Evolutionary conservation across 257 asterid genomes (phyloP).

Genomic region (Fraxinus anomala): DNA sequence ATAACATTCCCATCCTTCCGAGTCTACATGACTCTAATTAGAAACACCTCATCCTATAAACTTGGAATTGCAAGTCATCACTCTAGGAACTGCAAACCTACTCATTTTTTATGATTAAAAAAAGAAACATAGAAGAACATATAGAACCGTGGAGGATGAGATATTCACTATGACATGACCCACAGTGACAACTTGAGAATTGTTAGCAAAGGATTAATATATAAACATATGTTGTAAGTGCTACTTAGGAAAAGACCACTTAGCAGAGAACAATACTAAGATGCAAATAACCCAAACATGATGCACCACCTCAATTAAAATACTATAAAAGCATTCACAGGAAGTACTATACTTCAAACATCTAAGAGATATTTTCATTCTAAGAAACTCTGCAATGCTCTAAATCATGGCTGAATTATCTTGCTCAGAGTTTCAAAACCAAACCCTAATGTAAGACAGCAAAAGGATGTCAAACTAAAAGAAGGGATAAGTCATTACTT

Average conservation of each 20-base stretch:
- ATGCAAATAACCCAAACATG: background rate
- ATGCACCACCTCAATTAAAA: background rate
- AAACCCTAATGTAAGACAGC: constrained; percentile 1
- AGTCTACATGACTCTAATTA: background rate
- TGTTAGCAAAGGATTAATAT: background rate
- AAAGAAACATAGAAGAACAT: background rate
- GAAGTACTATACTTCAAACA: background rate
- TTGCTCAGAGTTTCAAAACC: background rate
- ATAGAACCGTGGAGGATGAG: background rate
- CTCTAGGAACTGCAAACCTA: too few relatives aligned
- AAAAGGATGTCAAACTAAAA: constrained; percentile 4
- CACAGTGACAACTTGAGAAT: background rate
- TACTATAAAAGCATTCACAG: background rate
- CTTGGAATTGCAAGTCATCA: background rate
- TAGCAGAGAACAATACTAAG: background rate
- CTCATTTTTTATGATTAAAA: background rate
- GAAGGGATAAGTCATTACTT: constrained; percentile 49
- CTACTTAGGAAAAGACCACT: background rate
- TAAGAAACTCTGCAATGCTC: background rate
- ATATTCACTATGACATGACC: background rate
- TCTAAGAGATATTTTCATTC: background rate
- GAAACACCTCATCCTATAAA: background rate
- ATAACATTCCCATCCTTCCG: constrained; percentile 6
- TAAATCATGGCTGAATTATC: background rate
- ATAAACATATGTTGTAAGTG: background rate